Percentiles rank a stretch among this genome's conserved stretches.
Evolutionary conservation across 805 yeast species (phyloP).

Genomic region (Pichia rugopelliculosa): DNA sequence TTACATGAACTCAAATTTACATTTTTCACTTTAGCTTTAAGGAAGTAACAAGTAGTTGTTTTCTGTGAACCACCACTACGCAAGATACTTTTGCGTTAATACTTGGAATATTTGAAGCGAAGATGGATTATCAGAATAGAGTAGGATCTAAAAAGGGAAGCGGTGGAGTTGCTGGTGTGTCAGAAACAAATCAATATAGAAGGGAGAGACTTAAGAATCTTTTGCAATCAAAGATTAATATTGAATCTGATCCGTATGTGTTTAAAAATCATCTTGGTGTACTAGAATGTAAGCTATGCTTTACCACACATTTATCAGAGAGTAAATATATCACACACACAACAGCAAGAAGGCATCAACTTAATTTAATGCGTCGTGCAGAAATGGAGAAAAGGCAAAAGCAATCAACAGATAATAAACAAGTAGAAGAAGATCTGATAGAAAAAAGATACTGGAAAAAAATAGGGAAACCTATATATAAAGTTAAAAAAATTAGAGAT

Average conservation of each 20-base stretch:
- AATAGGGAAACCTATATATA: conserved; percentile 70
- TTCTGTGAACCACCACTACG: too few relatives aligned
- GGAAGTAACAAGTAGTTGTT: too few relatives aligned
- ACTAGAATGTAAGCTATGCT: conserved; percentile 77
- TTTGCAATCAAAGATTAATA: conserved; percentile 40
- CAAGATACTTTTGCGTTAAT: too few relatives aligned
- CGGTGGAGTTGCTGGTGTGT: conserved; percentile 78
- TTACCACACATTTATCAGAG: conserved; percentile 74
- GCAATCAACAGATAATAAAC: conserved; percentile 11
- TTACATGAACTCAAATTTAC: too few relatives aligned
- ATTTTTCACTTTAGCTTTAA: too few relatives aligned
- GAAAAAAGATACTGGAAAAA: conserved; percentile 43
- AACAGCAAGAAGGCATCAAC: conserved; percentile 75
- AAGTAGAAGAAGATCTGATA: not conserved
- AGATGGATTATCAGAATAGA: conserved; percentile 83
- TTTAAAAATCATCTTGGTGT: conserved; percentile 77
- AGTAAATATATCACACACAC: conserved; percentile 78
- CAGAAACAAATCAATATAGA: conserved; percentile 62
- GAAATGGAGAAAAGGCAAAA: conserved; percentile 25
- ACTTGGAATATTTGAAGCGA: not conserved
- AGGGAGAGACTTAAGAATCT: conserved; percentile 62
- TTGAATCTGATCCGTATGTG: conserved; percentile 73
- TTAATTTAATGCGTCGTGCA: conserved; percentile 61
- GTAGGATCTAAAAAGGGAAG: conserved; percentile 88
- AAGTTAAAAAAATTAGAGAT: conserved; percentile 62